Base-by-base conservation (phyloP, 257 asterid genomes). In the Solanum chmielewskii region DNA sequence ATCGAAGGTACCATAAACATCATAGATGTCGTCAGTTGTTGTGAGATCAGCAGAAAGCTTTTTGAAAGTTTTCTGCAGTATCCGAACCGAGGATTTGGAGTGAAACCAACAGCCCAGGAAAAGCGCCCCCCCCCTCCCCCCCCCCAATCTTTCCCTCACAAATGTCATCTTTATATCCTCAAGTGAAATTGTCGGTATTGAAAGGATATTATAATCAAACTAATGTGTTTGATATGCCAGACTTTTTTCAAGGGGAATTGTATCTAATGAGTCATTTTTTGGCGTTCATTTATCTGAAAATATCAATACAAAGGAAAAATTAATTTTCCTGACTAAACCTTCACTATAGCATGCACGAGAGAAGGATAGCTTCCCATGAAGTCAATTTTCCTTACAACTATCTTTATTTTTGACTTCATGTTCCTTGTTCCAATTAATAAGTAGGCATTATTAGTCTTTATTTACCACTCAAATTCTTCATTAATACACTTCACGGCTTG, bases 91-190 rank as follows among this genome's bases (percentile, higher is more conserved):
- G 88, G 90, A 18, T 89, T 90, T 29, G 73, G 52, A 29, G 87
- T 76, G 85, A 83, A 69, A 15, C 91, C 92, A 3, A 90, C 52
- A 4, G 89, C 31, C 92, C 93, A 91, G 2, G 83, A 68, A 71
- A 87, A 87, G 14, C 35, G 1, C 6, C 39, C 39, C 39, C 39
- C 39, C 39, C 39, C 37, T 0, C 37, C 37, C 88, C 69, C 66
- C 73, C 87, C 88, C 89, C 77, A 90, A 49, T 62, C 93, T 81
- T 47, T 90, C 68, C 88, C 93, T 88, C 4, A 78, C 88, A 78
- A 90, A 91, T 21, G 52, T 69, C 89, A 87, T 16, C 62, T 87
- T 90, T 27, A 56, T 56, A 56, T 56, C 64, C 64, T 18, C n/a
- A 56, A 56, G 64, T 56, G 64, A 20, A 56, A 56, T 56, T 56